Evolutionary conservation across 73 alveolate genomes (phyloP).

Genomic region (Paramecium caudatum): DNA sequence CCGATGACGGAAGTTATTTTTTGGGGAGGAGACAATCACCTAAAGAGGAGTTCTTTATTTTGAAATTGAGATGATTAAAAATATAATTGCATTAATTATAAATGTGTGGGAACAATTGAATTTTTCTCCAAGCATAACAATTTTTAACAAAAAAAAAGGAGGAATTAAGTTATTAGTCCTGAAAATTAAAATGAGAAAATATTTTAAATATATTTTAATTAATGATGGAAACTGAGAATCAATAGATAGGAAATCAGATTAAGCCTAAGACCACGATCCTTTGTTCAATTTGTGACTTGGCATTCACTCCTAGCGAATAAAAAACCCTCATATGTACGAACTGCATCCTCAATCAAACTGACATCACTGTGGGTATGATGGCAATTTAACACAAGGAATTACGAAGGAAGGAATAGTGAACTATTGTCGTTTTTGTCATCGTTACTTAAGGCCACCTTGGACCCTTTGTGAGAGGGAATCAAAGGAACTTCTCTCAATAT

Average conservation of each 20-base stretch:
- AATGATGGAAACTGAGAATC: constrained; percentile 68
- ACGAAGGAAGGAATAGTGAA: constrained; percentile 75
- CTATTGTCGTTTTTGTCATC: constrained; percentile 75
- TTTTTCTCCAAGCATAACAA: no score
- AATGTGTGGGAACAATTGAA: no score
- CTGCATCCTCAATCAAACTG: constrained; percentile 65
- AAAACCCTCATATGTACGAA: constrained; percentile 70
- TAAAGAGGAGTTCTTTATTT: no score
- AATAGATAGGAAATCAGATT: background rate
- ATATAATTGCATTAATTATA: no score
- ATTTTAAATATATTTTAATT: no score
- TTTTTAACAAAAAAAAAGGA: no score
- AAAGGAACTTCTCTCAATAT: constrained; percentile 91
- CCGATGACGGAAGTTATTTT: no score
- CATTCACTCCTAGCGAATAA: constrained; percentile 70
- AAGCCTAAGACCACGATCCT: constrained; percentile 56
- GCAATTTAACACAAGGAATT: constrained; percentile 30
- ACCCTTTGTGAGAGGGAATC: constrained; percentile 90
- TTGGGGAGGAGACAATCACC: no score
- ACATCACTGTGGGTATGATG: constrained; percentile 67
- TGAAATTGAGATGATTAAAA: no score
- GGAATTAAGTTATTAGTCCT: no score
- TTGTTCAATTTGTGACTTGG: constrained; percentile 73
- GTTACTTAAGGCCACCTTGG: constrained; percentile 97
- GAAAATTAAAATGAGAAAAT: no score